phyloP scores from a whole-genome alignment of 768 basidiomycete species.

The Collybia sp. region DNA sequence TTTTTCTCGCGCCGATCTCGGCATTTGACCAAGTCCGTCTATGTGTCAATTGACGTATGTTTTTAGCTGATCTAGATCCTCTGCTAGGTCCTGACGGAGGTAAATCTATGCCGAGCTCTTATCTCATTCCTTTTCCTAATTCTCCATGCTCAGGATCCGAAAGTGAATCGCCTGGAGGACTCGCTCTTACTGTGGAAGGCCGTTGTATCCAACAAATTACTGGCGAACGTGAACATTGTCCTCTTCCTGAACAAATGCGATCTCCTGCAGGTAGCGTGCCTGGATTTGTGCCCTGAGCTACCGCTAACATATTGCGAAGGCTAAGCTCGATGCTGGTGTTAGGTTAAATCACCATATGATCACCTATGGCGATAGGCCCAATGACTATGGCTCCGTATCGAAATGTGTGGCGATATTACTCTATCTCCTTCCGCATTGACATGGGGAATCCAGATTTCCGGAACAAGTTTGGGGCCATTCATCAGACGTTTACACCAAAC shows the following conservation, averaged over 20 bases:
- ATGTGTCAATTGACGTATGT: too few species aligned
- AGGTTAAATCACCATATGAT: conserved; percentile 64
- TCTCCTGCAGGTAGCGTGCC: conserved; percentile 52
- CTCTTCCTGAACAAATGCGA: conserved; percentile 84
- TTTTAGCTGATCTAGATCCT: conserved; percentile 1
- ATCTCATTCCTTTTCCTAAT: conserved; percentile 6
- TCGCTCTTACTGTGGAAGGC: conserved; percentile 71
- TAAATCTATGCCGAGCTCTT: conserved; percentile 20
- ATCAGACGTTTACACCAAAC: conserved; percentile 64
- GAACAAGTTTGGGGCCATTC: conserved; percentile 66
- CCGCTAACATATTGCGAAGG: conserved; percentile 26
- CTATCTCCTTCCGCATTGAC: conserved; percentile 3
- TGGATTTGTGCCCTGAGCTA: background rate
- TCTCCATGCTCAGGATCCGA: conserved; percentile 48
- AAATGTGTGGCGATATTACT: conserved; percentile 49
- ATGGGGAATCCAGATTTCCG: conserved; percentile 51
- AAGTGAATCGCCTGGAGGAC: conserved; percentile 76
- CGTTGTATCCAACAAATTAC: conserved; percentile 68
- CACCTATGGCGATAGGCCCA: conserved; percentile 69
- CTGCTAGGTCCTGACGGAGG: conserved; percentile 61
- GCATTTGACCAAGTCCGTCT: conserved; percentile 67
- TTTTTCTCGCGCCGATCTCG: conserved; percentile 85
- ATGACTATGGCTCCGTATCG: conserved; percentile 73
- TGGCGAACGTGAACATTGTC: conserved; percentile 71
- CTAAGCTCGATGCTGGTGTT: conserved; percentile 75